phyloP scores from a whole-genome alignment of 257 asterid species.

The Forsythia viridissima region DNA sequence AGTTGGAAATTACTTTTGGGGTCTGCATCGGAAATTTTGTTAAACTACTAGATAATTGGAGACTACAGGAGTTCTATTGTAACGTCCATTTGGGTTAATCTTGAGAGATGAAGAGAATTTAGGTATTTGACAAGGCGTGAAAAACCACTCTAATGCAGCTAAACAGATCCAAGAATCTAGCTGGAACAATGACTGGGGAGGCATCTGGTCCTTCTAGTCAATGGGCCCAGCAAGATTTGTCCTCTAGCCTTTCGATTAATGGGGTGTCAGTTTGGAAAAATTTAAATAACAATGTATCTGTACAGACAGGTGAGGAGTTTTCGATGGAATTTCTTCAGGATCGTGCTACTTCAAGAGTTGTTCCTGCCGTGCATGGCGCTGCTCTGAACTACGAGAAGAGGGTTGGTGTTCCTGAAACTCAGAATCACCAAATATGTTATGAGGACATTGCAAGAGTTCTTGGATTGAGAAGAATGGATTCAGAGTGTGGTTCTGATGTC shows the following conservation, averaged over 20 bases:
- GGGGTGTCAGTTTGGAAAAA: constrained; percentile 30
- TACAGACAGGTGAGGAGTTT: constrained; percentile 66
- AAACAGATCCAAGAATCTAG: constrained; percentile 35
- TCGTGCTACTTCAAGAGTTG: constrained; percentile 42
- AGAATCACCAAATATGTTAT: constrained; percentile 43
- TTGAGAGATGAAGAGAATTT: background rate
- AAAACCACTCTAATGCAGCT: constrained; percentile 36
- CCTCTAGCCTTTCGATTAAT: constrained; percentile 23
- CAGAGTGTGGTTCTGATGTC: constrained; percentile 57
- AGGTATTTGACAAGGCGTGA: constrained; percentile 20
- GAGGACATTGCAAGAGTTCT: constrained; percentile 67
- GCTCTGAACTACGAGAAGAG: constrained; percentile 32
- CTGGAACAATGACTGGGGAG: constrained; percentile 40
- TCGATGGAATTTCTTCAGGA: constrained; percentile 55
- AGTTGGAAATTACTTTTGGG: constrained; percentile 13
- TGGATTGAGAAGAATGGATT: constrained; percentile 64
- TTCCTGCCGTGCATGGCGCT: constrained; percentile 35
- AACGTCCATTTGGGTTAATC: constrained; percentile 3
- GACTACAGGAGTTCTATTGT: background rate
- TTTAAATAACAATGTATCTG: constrained; percentile 39
- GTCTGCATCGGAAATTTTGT: background rate
- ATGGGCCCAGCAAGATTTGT: constrained; percentile 40
- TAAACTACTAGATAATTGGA: background rate
- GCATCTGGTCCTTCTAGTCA: constrained; percentile 39
- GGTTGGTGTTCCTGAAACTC: constrained; percentile 33